These are phyloP conservation scores for Udeniomyces megalosporus DNA, from an alignment of 768 basidiomycete species.

Conservation along the genomic window DNA sequence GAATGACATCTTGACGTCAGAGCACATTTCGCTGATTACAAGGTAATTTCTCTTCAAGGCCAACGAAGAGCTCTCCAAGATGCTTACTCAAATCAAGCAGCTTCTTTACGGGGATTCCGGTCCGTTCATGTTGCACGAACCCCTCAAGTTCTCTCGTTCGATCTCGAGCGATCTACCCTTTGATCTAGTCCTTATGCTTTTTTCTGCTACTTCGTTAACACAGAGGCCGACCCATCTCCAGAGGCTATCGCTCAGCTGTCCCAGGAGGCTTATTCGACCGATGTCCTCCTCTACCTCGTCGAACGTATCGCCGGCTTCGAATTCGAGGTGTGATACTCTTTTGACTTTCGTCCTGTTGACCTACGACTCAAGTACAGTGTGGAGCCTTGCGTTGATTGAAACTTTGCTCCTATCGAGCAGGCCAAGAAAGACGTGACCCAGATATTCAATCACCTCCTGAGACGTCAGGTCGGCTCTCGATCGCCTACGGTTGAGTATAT, in stretches of 20 bases:
- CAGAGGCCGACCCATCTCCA: slow-evolving; percentile 54
- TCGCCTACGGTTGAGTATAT: slow-evolving; percentile 97
- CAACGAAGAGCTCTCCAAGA: slow-evolving; percentile 74
- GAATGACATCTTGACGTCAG: neutral
- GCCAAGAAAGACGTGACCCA: slow-evolving; percentile 35
- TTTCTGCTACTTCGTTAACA: neutral
- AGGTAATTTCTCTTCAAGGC: slow-evolving; percentile 51
- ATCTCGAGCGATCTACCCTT: too few relatives aligned
- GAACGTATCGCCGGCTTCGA: slow-evolving; percentile 72
- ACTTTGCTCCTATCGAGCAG: slow-evolving; percentile 38
- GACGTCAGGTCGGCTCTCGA: slow-evolving; percentile 78
- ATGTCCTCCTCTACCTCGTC: slow-evolving; percentile 66
- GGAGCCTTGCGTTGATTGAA: slow-evolving; percentile 32
- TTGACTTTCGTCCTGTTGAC: neutral
- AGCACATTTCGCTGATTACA: too few relatives aligned
- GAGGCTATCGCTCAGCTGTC: slow-evolving; percentile 87
- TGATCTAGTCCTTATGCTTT: neutral
- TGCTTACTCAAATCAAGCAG: slow-evolving; percentile 74
- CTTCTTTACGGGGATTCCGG: slow-evolving; percentile 79
- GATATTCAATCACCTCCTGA: slow-evolving; percentile 35
- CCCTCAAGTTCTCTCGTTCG: neutral
- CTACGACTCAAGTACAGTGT: neutral
- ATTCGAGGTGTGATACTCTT: slow-evolving; percentile 50
- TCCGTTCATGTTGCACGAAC: slow-evolving; percentile 27
- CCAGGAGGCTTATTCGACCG: slow-evolving; percentile 85